Evolutionary conservation across 164 flowering plant genomes (phyloP), one percentile per base, ranked within the genome.

Genomic region (Piper longum): DNA sequence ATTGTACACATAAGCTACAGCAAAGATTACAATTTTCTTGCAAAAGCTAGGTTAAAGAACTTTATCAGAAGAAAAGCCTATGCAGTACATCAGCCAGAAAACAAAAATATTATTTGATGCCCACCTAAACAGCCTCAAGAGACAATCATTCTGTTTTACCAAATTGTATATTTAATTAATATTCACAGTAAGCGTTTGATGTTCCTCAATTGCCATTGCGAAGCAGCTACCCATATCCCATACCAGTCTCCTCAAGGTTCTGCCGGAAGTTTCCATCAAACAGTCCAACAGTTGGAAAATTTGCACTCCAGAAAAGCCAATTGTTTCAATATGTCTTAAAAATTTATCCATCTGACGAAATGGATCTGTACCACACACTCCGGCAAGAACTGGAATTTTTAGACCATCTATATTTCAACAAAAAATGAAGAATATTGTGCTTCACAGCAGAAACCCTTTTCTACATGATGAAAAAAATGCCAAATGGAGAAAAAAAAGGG

Each of bases 161-260:
- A 26, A 26, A 26, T 26, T 26, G 36, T 26, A 26, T 26, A 26
- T 26, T 26, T 26, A 2, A 26, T 26, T 26, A 26, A 26, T 26
- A 26, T 26, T 26, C 36, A 26, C 36, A 26, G 36, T 26, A 26
- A 26, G 36, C 36, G 36, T 26, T 26, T 26, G 2, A 26, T 26
- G 36, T 26, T 26, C 36, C 36, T 26, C 36, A 26, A 59, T 36
- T 7, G 51, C 61, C 36, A 48, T 64, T 57, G 17, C 62, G 55
- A 48, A 48, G 52, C 42, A 59, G 76, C 14, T 78, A 88, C 98
- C 85, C 73, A 66, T 89, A 93, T 75, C 98, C 97, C 97, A 93
- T 93, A 77, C 98, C 97, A 12, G 98, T 89, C 76, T 89, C 98
- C 75, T 93, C 98, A 60, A 93, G 84, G 73, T 93, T 93, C 74